Evolutionary conservation across 2,329 filamentous ascomycete genomes (phyloP).

Genomic region (Talaromyces piceae): DNA sequence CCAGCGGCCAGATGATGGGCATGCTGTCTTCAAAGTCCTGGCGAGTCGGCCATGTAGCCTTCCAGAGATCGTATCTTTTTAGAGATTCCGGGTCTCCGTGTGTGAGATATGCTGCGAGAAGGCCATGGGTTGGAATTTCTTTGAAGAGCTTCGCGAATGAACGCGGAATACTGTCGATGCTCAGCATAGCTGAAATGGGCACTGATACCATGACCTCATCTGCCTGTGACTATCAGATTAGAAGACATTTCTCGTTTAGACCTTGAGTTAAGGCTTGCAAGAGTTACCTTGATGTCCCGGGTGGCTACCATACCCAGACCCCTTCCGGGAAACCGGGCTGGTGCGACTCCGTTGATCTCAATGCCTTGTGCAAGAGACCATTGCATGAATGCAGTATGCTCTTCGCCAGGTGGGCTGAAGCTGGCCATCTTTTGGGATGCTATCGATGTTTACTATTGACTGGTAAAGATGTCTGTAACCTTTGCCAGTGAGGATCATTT

Average conservation of each 20-base stretch:
- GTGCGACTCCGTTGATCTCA: conserved; percentile 57
- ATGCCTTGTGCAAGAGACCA: conserved; percentile 65
- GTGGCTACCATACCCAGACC: conserved; percentile 74
- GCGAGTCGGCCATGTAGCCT: conserved; percentile 57
- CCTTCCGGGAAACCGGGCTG: conserved; percentile 60
- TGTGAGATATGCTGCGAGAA: conserved; percentile 62
- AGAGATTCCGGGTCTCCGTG: conserved; percentile 41
- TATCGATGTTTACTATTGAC: no score
- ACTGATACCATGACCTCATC: conserved; percentile 58
- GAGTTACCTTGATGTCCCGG: conserved; percentile 53
- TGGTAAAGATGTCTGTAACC: no score
- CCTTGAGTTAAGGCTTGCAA: no score
- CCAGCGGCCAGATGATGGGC: conserved; percentile 48
- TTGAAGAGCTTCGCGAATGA: conserved; percentile 46
- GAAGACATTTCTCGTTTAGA: no score
- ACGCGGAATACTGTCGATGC: conserved; percentile 52
- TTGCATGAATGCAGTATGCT: conserved; percentile 50
- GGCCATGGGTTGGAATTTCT: conserved; percentile 58
- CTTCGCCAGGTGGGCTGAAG: conserved; percentile 20
- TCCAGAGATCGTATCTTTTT: conserved; percentile 51
- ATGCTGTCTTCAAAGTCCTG: conserved; percentile 53
- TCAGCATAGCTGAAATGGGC: conserved; percentile 57
- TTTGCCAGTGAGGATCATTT: background rate
- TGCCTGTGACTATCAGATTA: no score
- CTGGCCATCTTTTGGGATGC: conserved; percentile 7